These are phyloP conservation scores for Thyridium curvatum DNA, from an alignment of 2,329 filamentous ascomycete species.

Conservation along the genomic window DNA sequence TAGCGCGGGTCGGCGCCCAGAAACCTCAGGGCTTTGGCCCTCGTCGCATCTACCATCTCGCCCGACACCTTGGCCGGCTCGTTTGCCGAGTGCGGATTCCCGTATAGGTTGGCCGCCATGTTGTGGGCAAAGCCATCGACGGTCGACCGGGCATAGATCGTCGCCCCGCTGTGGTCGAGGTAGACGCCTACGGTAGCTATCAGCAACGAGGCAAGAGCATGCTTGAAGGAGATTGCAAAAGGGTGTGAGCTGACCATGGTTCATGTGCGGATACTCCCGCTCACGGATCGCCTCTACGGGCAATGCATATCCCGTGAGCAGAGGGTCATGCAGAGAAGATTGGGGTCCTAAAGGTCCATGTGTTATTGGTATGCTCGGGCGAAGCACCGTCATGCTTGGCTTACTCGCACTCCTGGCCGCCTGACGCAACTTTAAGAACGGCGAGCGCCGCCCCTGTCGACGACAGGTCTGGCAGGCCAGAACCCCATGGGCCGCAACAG, in stretches of 20 bases:
- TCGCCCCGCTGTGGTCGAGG: constrained; percentile 52
- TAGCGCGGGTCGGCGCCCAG: constrained; percentile 51
- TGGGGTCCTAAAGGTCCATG: no score
- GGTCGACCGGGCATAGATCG: constrained; percentile 52
- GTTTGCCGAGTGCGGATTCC: constrained; percentile 63
- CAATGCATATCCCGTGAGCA: constrained; percentile 16
- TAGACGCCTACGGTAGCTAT: constrained; percentile 32
- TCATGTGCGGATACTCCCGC: constrained; percentile 36
- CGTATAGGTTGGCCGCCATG: constrained; percentile 52
- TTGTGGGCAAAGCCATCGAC: constrained; percentile 48
- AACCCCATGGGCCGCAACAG: no score
- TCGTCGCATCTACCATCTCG: constrained; percentile 48
- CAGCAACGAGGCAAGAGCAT: background rate
- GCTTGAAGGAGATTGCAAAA: background rate
- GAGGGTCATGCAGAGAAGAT: no score
- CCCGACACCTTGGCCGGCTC: constrained; percentile 51
- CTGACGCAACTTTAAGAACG: no score
- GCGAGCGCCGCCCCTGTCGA: no score
- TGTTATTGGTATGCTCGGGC: no score
- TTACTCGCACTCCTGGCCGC: no score
- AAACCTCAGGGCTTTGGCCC: constrained; percentile 47
- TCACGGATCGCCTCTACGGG: constrained; percentile 28
- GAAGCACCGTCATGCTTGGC: no score
- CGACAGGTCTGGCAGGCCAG: no score
- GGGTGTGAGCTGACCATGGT: constrained; percentile 20